phyloP scores from a whole-genome alignment of 306 rosid species.

The Myrica gale region DNA sequence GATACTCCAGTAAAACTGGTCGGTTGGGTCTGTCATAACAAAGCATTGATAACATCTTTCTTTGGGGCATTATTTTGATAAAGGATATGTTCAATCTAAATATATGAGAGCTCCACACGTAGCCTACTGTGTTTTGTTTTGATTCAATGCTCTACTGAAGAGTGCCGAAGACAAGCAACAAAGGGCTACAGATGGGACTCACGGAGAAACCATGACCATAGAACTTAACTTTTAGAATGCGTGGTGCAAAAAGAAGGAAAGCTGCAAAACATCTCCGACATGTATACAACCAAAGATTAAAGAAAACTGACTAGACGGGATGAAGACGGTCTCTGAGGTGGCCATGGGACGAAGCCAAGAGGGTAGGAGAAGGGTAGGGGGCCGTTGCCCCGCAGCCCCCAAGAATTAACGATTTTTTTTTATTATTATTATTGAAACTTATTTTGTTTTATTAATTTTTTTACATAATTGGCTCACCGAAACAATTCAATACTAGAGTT shows the following conservation, averaged over 20 bases:
- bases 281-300: slow-evolving; percentile 41
- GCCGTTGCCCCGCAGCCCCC: no score
- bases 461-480: no score
- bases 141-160: slow-evolving; percentile 23
- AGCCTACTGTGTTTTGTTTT: slow-evolving; percentile 4
- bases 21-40: slow-evolving; percentile 27
- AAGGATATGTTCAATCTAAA: slow-evolving; percentile 23
- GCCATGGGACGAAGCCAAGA: background rate
- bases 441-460: no score
- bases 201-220: slow-evolving; percentile 57
- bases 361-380: no score
- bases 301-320: slow-evolving; percentile 13
- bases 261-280: slow-evolving; percentile 45
- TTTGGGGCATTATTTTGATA: slow-evolving; percentile 26
- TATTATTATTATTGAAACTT: background rate
- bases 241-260: slow-evolving; percentile 67
- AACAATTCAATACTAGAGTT: no score
- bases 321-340: slow-evolving; percentile 15
- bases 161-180: slow-evolving; percentile 17
- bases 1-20: background rate
- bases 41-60: slow-evolving; percentile 36
- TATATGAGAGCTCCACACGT: slow-evolving; percentile 19
- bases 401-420: no score
- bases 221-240: slow-evolving; percentile 52
- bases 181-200: slow-evolving; percentile 52